phyloP scores from a whole-genome alignment of 768 basidiomycete genomes.

The Paxillus ammoniavirescens region DNA sequence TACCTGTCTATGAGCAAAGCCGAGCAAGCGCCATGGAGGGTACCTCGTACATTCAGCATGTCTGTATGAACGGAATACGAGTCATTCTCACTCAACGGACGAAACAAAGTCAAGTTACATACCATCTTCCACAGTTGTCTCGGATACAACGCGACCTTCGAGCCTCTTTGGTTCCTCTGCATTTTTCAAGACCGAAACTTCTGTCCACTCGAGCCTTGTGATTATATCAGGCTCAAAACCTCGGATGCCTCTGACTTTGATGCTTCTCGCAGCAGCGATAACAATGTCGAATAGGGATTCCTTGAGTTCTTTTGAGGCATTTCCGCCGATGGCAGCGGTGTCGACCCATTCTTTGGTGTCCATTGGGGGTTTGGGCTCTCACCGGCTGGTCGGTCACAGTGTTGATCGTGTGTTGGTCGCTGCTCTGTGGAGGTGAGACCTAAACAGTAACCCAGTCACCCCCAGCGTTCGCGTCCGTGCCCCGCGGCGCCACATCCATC shows the following conservation, averaged over 20 bases:
- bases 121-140: constrained; percentile 45
- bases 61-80: constrained; percentile 32
- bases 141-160: constrained; percentile 47
- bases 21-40: constrained; percentile 55
- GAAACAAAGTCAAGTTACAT: background rate
- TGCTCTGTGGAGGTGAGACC: too few species aligned
- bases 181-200: constrained; percentile 43
- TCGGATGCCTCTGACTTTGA: constrained; percentile 8
- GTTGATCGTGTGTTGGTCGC: background rate
- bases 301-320: constrained; percentile 28
- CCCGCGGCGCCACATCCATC: too few species aligned
- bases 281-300: constrained; percentile 22
- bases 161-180: constrained; percentile 41
- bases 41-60: constrained; percentile 49
- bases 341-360: constrained; percentile 15
- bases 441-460: too few species aligned
- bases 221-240: constrained; percentile 23
- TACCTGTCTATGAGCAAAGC: constrained; percentile 55
- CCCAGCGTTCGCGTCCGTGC: too few species aligned
- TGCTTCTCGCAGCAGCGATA: constrained; percentile 1
- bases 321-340: constrained; percentile 25
- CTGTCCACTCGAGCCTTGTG: constrained; percentile 34
- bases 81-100: background rate
- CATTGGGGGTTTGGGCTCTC: constrained; percentile 2
- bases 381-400: background rate